Evolutionary conservation across 2,329 filamentous ascomycete genomes (phyloP).

Genomic region (Talaromyces sp.): DNA sequence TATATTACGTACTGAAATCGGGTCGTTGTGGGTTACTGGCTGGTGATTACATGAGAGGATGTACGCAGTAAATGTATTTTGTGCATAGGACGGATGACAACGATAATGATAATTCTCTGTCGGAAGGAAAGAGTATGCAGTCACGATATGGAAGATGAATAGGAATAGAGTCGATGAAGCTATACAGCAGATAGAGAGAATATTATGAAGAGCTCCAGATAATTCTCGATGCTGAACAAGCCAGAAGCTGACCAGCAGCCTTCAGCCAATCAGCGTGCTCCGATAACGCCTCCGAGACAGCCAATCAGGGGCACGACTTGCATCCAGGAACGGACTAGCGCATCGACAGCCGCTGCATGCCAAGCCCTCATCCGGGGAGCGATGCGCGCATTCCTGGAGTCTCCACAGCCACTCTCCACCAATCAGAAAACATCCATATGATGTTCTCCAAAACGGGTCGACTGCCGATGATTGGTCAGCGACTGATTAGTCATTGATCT

Average conservation of each 20-base stretch:
- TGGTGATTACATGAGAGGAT: neutral
- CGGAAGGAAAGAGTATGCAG: neutral
- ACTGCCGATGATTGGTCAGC: neutral
- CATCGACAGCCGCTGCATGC: neutral
- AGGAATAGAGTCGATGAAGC: neutral
- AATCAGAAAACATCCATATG: neutral
- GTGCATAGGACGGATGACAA: neutral
- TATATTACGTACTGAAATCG: conserved; percentile 10
- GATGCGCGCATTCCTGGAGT: conserved; percentile 10
- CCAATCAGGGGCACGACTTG: conserved; percentile 13
- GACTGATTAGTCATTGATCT: neutral
- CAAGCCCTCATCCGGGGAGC: conserved; percentile 16
- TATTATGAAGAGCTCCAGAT: neutral
- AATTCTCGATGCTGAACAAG: neutral
- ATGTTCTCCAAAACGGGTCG: neutral
- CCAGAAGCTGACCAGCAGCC: neutral
- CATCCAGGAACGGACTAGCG: conserved; percentile 11
- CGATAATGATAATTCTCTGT: too few species aligned
- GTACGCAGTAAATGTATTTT: neutral
- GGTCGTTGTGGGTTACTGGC: neutral
- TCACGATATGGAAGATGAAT: neutral
- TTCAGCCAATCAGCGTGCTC: conserved; percentile 17
- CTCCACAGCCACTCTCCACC: neutral
- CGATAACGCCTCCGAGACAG: conserved; percentile 3
- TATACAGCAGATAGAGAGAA: neutral